Evolutionary conservation across 371 early-diverging fungal species (phyloP).

Genomic region (Basidiobolus meristosporus): DNA sequence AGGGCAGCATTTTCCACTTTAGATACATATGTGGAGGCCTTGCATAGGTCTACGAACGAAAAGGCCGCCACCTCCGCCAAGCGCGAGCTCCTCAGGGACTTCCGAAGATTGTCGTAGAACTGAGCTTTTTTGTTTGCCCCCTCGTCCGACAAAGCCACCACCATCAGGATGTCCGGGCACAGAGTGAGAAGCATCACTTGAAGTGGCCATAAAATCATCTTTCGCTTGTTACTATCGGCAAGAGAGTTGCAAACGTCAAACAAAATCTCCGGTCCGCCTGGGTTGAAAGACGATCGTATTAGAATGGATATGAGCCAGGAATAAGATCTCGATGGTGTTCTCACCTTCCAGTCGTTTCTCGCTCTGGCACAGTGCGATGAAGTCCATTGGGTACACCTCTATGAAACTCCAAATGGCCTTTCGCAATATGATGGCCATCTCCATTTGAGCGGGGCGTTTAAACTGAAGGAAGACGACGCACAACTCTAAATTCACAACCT

Average conservation of each 20-base stretch:
- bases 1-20: conserved; percentile 40
- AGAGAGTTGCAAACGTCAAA: conserved; percentile 53
- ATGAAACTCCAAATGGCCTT: conserved; percentile 82
- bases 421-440: conserved; percentile 44
- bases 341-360: conserved; percentile 60
- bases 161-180: conserved; percentile 54
- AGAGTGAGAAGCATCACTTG: conserved; percentile 61
- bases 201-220: conserved; percentile 61
- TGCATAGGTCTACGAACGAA: conserved; percentile 64
- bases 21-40: conserved; percentile 49
- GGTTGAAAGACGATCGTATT: too few relatives aligned
- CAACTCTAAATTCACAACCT: conserved; percentile 23
- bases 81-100: conserved; percentile 29
- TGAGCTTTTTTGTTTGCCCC: conserved; percentile 23
- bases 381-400: conserved; percentile 58
- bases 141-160: conserved; percentile 9
- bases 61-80: conserved; percentile 54
- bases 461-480: conserved; percentile 35
- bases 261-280: conserved; percentile 48
- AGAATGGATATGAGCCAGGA: too few relatives aligned
- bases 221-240: conserved; percentile 45
- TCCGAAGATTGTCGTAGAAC: conserved; percentile 44
- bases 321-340: too few relatives aligned
- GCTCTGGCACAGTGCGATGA: conserved; percentile 40
- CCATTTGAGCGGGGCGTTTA: conserved; percentile 42